Percentiles rank a stretch among this genome's conserved stretches.
phyloP scores from a whole-genome alignment of 129 eudicot genomes.

The Chrysanthemum seticuspe region DNA sequence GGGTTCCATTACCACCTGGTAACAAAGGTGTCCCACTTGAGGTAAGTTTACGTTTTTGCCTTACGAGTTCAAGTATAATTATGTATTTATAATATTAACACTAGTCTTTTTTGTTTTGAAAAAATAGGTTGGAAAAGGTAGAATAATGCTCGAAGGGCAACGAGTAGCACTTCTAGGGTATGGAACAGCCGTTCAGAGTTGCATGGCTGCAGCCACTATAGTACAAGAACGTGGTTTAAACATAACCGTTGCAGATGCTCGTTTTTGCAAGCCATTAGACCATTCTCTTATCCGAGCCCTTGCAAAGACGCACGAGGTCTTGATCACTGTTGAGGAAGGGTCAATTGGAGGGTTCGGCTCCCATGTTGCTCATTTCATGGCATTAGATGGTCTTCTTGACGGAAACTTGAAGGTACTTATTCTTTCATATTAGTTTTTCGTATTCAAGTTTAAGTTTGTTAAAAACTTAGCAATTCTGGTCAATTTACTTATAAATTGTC shows the following conservation, averaged over 20 bases:
- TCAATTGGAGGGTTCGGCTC: constrained; percentile 95
- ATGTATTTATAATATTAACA: not conserved
- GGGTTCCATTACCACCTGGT: constrained; percentile 75
- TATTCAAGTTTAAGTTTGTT: too few species aligned
- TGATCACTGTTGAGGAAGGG: constrained; percentile 96
- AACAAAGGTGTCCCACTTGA: constrained; percentile 94
- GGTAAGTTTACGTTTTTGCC: constrained; percentile 23
- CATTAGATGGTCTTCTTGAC: constrained; percentile 86
- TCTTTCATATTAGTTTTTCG: not conserved
- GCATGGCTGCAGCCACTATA: constrained; percentile 72
- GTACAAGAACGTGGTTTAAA: constrained; percentile 56
- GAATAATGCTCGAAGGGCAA: constrained; percentile 79
- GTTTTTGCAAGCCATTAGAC: constrained; percentile 94
- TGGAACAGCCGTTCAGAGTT: constrained; percentile 83
- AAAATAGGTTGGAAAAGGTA: constrained; percentile 77
- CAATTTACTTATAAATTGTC: too few species aligned
- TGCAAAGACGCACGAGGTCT: constrained; percentile 74
- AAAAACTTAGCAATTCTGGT: too few species aligned
- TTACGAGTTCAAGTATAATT: too few species aligned
- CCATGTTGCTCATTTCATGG: constrained; percentile 89
- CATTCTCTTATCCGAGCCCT: constrained; percentile 66
- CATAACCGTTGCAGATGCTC: constrained; percentile 93
- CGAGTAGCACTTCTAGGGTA: constrained; percentile 90
- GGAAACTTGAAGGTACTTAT: constrained; percentile 65
- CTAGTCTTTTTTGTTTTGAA: not conserved